phyloP scores from a whole-genome alignment of 2,329 filamentous ascomycete species.

The Chrysoporthe puriensis region DNA sequence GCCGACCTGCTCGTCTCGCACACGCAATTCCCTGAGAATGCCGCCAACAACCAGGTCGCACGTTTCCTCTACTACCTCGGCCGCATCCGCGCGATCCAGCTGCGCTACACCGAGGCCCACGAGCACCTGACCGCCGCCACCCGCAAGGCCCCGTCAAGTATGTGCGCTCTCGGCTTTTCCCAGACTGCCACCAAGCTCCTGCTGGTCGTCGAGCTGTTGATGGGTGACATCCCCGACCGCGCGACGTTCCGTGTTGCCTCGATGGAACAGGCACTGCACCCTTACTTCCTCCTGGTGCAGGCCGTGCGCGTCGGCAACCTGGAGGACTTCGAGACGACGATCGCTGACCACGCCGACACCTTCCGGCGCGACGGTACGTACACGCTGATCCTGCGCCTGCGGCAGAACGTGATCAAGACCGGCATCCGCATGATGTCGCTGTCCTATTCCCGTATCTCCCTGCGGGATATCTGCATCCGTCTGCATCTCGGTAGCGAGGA shows the following conservation, averaged over 20 bases:
- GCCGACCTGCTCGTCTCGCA: constrained; percentile 95
- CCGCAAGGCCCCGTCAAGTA: constrained; percentile 89
- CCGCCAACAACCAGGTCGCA: constrained; percentile 97
- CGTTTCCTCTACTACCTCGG: constrained; percentile 97
- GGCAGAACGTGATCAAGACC: constrained; percentile 99
- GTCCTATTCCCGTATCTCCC: constrained; percentile 94
- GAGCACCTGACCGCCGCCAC: constrained; percentile 92
- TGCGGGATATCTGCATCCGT: constrained; percentile 95
- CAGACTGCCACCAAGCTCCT: constrained; percentile 96
- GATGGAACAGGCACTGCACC: constrained; percentile 84
- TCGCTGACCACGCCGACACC: constrained; percentile 77
- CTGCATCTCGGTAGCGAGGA: constrained; percentile 93
- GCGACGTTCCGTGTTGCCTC: constrained; percentile 89
- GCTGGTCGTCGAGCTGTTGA: constrained; percentile 92
- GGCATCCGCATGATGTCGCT: constrained; percentile 99
- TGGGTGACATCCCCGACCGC: constrained; percentile 98
- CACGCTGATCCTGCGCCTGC: constrained; percentile 88
- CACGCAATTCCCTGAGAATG: constrained; percentile 90
- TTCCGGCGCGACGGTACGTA: constrained; percentile 96
- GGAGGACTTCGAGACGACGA: constrained; percentile 87
- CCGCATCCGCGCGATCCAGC: constrained; percentile 92
- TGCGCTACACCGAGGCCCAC: constrained; percentile 96
- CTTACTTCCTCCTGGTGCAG: constrained; percentile 92
- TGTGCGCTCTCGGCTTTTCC: constrained; percentile 89
- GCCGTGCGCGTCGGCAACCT: constrained; percentile 96